Percentiles rank a stretch among this genome's conserved stretches.
Evolutionary conservation across 768 basidiomycete species (phyloP).

Genomic region (Naematelia encephala): DNA sequence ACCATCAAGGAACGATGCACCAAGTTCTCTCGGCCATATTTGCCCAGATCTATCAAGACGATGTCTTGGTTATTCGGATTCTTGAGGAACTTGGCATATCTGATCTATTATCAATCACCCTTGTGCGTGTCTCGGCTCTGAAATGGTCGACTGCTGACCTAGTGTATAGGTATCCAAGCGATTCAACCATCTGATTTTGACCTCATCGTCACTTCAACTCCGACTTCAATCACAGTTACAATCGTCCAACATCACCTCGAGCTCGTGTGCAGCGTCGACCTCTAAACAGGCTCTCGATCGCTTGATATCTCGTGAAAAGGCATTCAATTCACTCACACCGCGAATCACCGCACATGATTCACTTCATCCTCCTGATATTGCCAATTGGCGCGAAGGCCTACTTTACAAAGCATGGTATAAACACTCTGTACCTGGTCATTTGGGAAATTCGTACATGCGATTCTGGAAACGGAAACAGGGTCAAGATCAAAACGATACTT

Average conservation of each 20-base stretch:
- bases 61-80: background rate
- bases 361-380: background rate
- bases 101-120: background rate
- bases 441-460: background rate
- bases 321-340: background rate
- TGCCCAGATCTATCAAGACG: background rate
- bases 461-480: background rate
- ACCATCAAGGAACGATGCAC: background rate
- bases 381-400: background rate
- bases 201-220: background rate
- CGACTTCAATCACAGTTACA: background rate
- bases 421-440: background rate
- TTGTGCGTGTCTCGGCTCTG: background rate
- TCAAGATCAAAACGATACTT: background rate
- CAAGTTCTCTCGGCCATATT: background rate
- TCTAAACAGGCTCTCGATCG: background rate
- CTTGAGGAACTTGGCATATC: background rate
- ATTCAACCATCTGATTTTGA: background rate
- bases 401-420: background rate
- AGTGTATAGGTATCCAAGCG: background rate
- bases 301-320: background rate
- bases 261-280: background rate
- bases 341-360: background rate
- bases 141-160: background rate
- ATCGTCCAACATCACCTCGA: background rate